Evolutionary conservation across 805 yeast genomes (phyloP), one percentile per base, ranked within the genome.

Genomic region (Lipomyces kockii): DNA sequence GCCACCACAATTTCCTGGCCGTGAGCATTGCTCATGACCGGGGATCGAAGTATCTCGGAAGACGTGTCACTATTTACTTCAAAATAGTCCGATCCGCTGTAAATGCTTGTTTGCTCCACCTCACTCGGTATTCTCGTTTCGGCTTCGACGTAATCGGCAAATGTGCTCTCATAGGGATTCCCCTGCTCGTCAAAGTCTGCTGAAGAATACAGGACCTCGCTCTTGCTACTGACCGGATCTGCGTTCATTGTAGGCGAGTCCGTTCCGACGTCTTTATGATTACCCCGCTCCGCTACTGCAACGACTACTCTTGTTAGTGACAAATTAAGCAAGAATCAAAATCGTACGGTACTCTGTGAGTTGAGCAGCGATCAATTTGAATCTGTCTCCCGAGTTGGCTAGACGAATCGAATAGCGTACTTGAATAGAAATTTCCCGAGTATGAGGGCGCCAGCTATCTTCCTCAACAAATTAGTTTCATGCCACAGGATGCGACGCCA

Each of bases 31-130:
- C 51, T 29, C 4, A 57, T 12, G 20, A 20, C 43, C 3, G 61
- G 65, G 7, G 65, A 62, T 2, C 27, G 34, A 20, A 25, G 49
- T 5, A 43, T 35, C 20, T n/a, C 61, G 14, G 65, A 62, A 2
- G 61, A 22, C 14, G 58, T 14, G 12, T 57, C 61, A 46, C 65
- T 56, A 20, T 34, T 29, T 1, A 57, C 51, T 12, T 62, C 57
- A 20, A 57, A 62, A 32, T 62, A 62, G 3, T 22, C 61, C 6
- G 65, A 20, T 52, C 55, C 53, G 11, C 20, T 8, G 53, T 20
- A 17, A 12, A 37, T 37, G 11, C 39, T 35, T 0, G 39, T 9
- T 35, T 43, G 20, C 2, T 6, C 49, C 22, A 7, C 20, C 22
- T 8, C 22, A n/a, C 20, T n/a, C 25, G 11, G 22, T 43, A 3